Percentiles rank a stretch among this genome's conserved stretches.
Evolutionary conservation across 164 flowering plant genomes (phyloP).

Genomic region (Kingdonia uniflora): DNA sequence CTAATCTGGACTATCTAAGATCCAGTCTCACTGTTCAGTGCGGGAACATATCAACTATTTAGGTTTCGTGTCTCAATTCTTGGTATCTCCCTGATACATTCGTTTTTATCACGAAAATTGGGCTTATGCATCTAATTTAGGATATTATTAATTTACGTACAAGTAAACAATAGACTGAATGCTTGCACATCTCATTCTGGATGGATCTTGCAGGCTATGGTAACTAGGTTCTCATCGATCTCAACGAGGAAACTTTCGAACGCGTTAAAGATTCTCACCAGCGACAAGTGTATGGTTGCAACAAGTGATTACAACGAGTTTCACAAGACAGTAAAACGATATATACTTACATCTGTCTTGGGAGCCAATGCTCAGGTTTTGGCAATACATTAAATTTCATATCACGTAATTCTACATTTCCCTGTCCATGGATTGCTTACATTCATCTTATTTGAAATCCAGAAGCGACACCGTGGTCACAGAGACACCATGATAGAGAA

Average conservation of each 20-base stretch:
- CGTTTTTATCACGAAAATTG: no score
- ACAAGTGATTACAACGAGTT: constrained; percentile 80
- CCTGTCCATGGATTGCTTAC: no score
- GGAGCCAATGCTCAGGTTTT: constrained; percentile 85
- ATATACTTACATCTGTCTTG: constrained; percentile 44
- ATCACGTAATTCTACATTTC: no score
- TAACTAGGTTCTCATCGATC: constrained; percentile 67
- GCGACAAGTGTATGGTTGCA: constrained; percentile 76
- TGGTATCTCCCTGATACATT: no score
- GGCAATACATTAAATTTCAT: not conserved
- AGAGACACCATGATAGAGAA: constrained; percentile 62
- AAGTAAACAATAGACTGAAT: no score
- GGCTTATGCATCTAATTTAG: no score
- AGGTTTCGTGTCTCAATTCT: no score
- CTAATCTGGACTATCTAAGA: no score
- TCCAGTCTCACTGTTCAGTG: no score
- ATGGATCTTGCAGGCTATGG: constrained; percentile 64
- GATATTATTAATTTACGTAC: no score
- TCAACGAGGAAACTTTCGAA: constrained; percentile 79
- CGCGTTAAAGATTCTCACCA: constrained; percentile 58
- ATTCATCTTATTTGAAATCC: constrained; percentile 5
- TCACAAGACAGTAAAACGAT: constrained; percentile 56
- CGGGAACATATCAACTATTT: no score
- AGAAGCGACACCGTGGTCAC: constrained; percentile 56
- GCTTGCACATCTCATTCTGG: no score